A percentile compares a stretch with the other conserved stretches of the same genome.
These are phyloP conservation scores for Quercus phellos DNA, from an alignment of 331 rosid species.

Conservation along the genomic window DNA sequence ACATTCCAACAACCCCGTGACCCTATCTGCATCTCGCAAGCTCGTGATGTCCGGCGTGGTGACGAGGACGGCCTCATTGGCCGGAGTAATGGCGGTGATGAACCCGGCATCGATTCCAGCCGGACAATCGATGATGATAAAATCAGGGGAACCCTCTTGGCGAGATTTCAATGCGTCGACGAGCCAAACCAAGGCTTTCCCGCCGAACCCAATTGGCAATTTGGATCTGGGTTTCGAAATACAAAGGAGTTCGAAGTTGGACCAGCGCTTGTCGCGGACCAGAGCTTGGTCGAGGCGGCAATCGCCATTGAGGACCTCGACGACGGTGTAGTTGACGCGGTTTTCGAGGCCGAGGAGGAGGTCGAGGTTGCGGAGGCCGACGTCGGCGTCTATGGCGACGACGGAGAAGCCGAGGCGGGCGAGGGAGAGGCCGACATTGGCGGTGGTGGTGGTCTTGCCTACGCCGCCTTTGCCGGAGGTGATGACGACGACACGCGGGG, in stretches of 20 bases:
- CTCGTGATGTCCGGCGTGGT: constrained; percentile 91
- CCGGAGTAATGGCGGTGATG: constrained; percentile 94
- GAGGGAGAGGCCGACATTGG: constrained; percentile 85
- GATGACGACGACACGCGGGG: constrained; percentile 78
- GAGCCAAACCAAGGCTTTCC: constrained; percentile 84
- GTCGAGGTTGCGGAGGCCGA: constrained; percentile 92
- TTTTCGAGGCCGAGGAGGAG: constrained; percentile 93
- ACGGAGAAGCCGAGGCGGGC: constrained; percentile 91
- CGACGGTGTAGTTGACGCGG: constrained; percentile 89
- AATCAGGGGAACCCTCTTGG: constrained; percentile 61
- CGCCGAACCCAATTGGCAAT: constrained; percentile 88
- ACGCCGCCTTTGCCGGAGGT: constrained; percentile 94
- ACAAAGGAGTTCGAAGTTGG: constrained; percentile 88
- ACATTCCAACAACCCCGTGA: constrained; percentile 82
- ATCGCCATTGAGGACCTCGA: constrained; percentile 93
- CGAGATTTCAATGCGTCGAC: constrained; percentile 83
- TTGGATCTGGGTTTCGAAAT: constrained; percentile 91
- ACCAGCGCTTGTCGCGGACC: constrained; percentile 91
- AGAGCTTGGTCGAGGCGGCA: constrained; percentile 95
- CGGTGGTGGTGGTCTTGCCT: constrained; percentile 84
- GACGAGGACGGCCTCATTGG: constrained; percentile 83
- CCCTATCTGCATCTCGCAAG: constrained; percentile 85
- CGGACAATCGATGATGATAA: constrained; percentile 85
- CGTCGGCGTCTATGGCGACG: constrained; percentile 89
- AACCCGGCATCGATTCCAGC: constrained; percentile 98